Conservation (phyloP, 202 grass and related monocot species). For the Dendrocalamus latiflorus region DNA sequence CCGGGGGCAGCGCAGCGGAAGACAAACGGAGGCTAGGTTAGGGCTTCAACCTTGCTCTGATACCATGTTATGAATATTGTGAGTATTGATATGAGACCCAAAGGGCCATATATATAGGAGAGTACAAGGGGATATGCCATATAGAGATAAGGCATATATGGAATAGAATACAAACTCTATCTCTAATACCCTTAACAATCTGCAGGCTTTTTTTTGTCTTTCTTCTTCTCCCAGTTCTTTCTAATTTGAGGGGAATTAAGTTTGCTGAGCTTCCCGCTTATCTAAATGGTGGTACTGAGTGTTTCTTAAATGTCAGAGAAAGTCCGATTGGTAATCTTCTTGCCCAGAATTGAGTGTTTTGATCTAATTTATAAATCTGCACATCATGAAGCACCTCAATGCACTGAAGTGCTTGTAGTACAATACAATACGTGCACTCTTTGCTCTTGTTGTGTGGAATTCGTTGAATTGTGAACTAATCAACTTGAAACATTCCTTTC, state of each 20-base stretch:
- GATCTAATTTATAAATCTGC: neutral
- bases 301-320: slow-evolving; percentile 78
- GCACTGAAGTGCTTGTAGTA: neutral
- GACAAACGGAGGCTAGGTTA: too few species aligned
- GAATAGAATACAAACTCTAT: too few species aligned
- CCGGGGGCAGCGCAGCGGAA: too few species aligned
- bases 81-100: too few species aligned
- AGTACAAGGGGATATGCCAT: too few species aligned
- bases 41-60: too few species aligned
- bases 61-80: too few species aligned
- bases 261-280: slow-evolving; percentile 78
- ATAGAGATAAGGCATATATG: too few species aligned
- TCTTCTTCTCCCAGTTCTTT: slow-evolving; percentile 75
- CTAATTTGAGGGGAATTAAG: slow-evolving; percentile 82
- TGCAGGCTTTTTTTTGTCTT: slow-evolving; percentile 93
- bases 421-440: neutral
- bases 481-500: neutral
- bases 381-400: neutral
- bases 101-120: too few species aligned
- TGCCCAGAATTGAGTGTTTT: neutral
- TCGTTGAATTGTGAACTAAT: neutral
- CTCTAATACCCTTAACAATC: too few species aligned
- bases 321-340: slow-evolving; percentile 58
- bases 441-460: neutral
- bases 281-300: slow-evolving; percentile 70